A percentile compares a stretch with the other conserved stretches of the same genome.
Evolutionary conservation across 148 eudicot species (phyloP).

Genomic region (Rhododendron henanense): DNA sequence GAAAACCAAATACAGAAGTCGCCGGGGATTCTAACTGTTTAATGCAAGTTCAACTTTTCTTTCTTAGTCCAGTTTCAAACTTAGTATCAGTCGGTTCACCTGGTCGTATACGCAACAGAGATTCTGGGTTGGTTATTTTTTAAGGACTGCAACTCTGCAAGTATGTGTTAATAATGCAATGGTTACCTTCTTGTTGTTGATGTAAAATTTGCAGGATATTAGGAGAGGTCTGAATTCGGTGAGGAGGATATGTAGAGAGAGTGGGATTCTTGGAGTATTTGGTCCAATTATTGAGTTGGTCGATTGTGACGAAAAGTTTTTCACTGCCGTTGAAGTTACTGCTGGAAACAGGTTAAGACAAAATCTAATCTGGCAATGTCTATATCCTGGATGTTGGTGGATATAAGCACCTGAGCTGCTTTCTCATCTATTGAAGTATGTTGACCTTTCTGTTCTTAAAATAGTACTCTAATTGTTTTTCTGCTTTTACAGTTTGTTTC

Average conservation of each 20-base stretch:
- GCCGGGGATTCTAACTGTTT: background rate
- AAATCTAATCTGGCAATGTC: background rate
- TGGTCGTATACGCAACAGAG: background rate
- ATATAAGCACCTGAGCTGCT: background rate
- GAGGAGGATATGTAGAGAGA: slow-evolving; percentile 56
- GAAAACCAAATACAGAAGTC: background rate
- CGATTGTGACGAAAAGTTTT: slow-evolving; percentile 86
- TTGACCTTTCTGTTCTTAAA: background rate
- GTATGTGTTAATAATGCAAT: background rate
- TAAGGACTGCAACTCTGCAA: no score
- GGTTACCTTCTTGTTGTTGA: slow-evolving; percentile 1
- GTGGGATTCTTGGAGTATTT: slow-evolving; percentile 56
- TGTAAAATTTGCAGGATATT: slow-evolving; percentile 62
- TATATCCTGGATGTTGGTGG: background rate
- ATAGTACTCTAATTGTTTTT: background rate
- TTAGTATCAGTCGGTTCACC: background rate
- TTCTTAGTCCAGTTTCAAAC: background rate
- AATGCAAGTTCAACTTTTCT: background rate
- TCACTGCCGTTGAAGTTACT: slow-evolving; percentile 99
- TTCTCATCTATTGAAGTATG: background rate
- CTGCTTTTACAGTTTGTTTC: slow-evolving; percentile 71
- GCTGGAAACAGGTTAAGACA: slow-evolving; percentile 85
- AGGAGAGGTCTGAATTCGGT: slow-evolving; percentile 87
- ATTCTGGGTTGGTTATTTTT: background rate
- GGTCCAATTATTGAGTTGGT: slow-evolving; percentile 91